Base-by-base conservation (phyloP, 1,284 basidiomycete genomes). In the Pisolithus thermaeus region DNA sequence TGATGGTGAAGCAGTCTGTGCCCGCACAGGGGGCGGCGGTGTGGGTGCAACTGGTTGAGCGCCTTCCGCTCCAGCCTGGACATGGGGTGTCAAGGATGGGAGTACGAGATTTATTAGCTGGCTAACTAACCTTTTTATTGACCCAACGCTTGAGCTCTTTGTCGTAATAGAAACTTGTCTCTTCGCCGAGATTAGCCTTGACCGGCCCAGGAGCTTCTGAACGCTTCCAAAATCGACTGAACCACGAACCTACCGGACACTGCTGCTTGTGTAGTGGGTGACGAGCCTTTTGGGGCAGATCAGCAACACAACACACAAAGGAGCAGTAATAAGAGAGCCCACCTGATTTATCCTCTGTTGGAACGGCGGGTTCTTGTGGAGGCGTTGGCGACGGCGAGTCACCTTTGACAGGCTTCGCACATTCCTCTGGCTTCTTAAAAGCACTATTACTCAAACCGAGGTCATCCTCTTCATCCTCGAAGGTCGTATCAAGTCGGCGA, bases 71-170 rank as follows among this genome's bases (percentile, higher is more conserved):
- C 77, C 80, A 53, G 73, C 76, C 87, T 91, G 59, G 41, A 16
- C 40, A 38, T 28, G 3, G 52, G 48, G 30, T 63, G 32, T 43
- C 25, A 43, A 59, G 51, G 8, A 23, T 35, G 7, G 44, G 25
- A 16, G 18, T 7, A 49, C 1, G 41, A 14, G 32, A 9, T 12
- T 23, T 41, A 40, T 37, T 49, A 30, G 50, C n/a, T 27, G 5
- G 55, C 18, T 20, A 11, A 63, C 77, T 66, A 59, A 91, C 92
- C 71, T 90, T 94, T 71, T 90, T 95, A 70, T 97, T 95, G 20
- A 99, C 87, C 97, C 97, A 99, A 56, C 88, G 82, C 70, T 97
- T 97, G 56, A 89, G 79, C 22, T 97, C 93, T 61, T 90, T 86
- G 69, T 99, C 97, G 67, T 91, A 99, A 60, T 93, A 90, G 73